Evolutionary conservation across 495 filamentous ascomycete genomes (phyloP).

Genomic region (Darksidea phi): DNA sequence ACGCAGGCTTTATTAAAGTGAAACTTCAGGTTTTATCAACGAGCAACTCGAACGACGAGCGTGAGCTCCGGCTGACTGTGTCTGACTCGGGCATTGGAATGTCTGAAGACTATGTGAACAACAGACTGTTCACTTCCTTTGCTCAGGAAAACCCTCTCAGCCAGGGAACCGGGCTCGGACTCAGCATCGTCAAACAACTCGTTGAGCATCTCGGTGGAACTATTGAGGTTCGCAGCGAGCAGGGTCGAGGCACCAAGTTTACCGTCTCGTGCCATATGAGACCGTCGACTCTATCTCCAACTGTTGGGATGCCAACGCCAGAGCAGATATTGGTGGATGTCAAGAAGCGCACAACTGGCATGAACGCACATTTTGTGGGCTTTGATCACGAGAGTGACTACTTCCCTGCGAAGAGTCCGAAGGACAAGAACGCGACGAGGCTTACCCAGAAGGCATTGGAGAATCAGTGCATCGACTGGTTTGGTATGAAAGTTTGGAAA

Average conservation of each 20-base stretch:
- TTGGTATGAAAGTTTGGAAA: constrained; percentile 43
- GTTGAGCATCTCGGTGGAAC: constrained; percentile 58
- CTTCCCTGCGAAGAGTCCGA: constrained; percentile 37
- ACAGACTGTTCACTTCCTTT: constrained; percentile 68
- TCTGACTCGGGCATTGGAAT: constrained; percentile 71
- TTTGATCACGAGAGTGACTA: constrained; percentile 44
- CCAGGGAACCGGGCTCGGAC: constrained; percentile 59
- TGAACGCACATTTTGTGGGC: constrained; percentile 38
- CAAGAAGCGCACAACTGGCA: constrained; percentile 17
- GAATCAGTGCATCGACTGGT: constrained; percentile 42
- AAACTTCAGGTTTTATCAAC: constrained; percentile 51
- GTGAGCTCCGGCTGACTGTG: constrained; percentile 51
- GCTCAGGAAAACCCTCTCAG: constrained; percentile 66
- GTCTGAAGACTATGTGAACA: constrained; percentile 63
- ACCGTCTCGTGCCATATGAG: constrained; percentile 53
- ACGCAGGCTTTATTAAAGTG: constrained; percentile 63
- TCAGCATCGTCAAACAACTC: constrained; percentile 68
- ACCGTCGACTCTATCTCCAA: constrained; percentile 18
- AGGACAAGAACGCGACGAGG: constrained; percentile 28
- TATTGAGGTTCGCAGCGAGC: constrained; percentile 58
- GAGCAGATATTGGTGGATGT: constrained; percentile 11
- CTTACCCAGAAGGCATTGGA: constrained; percentile 42
- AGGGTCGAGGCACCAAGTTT: constrained; percentile 59
- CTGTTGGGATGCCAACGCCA: constrained; percentile 2
- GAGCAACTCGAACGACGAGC: constrained; percentile 35